phyloP scores from a whole-genome alignment of 305 asterid species.

The Vinca major region DNA sequence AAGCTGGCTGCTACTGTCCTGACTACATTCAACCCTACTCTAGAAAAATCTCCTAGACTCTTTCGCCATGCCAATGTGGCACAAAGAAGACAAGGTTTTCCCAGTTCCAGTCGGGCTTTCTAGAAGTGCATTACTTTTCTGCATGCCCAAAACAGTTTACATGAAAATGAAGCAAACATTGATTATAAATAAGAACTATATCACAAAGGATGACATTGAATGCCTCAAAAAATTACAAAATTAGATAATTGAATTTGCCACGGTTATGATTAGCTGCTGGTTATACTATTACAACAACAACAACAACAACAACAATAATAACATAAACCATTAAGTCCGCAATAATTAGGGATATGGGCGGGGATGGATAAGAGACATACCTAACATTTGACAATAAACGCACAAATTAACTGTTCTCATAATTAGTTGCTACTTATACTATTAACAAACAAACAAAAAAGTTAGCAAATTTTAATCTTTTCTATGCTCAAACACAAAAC shows the following conservation, averaged over 20 bases:
- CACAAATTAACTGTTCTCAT: too few species aligned
- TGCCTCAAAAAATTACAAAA: background rate
- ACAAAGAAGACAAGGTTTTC: conserved; percentile 91
- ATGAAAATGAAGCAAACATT: conserved; percentile 8
- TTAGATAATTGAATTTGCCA: background rate
- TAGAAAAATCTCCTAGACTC: conserved; percentile 68
- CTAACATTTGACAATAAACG: too few species aligned
- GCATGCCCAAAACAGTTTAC: conserved; percentile 22
- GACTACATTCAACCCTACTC: conserved; percentile 40
- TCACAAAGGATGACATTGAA: background rate
- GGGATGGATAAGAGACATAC: too few species aligned
- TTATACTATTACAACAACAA: too few species aligned
- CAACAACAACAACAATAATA: too few species aligned
- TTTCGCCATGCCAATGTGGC: conserved; percentile 97
- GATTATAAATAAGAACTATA: background rate
- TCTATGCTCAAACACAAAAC: too few species aligned
- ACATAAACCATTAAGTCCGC: too few species aligned
- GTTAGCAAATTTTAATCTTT: too few species aligned
- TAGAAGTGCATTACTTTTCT: conserved; percentile 74
- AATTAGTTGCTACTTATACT: too few species aligned
- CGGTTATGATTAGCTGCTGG: background rate
- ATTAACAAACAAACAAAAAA: too few species aligned
- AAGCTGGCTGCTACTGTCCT: conserved; percentile 39
- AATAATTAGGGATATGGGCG: too few species aligned
- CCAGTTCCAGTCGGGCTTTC: conserved; percentile 99